Percentiles rank a stretch among this genome's conserved stretches.
These are phyloP conservation scores for Blastomyces percursus DNA, from an alignment of 2,329 filamentous ascomycete genomes.

Conservation along the genomic window DNA sequence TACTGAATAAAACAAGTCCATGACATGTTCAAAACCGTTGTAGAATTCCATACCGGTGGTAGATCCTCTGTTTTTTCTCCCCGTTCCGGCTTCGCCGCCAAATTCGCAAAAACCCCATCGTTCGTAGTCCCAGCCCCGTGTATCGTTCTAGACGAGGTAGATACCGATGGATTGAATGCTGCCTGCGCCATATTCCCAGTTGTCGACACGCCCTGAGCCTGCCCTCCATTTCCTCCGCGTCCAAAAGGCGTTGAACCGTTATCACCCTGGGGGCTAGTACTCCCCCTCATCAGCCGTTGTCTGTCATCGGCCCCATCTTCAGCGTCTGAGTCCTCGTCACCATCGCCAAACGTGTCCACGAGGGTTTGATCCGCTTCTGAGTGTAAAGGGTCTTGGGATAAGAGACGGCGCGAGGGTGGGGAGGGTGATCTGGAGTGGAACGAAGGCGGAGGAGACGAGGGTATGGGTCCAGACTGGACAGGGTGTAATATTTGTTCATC, in stretches of 20 bases:
- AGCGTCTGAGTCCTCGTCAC: conserved; percentile 59
- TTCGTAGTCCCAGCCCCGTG: conserved; percentile 46
- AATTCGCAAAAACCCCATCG: conserved; percentile 92
- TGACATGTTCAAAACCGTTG: neutral
- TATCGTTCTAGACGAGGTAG: conserved; percentile 24
- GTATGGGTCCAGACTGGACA: conserved; percentile 23
- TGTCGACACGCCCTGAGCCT: conserved; percentile 29
- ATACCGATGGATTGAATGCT: conserved; percentile 33
- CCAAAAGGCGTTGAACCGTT: conserved; percentile 8
- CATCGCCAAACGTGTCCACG: conserved; percentile 83
- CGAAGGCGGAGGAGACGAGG: conserved; percentile 52
- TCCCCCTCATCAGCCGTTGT: conserved; percentile 68
- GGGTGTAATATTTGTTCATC: conserved; percentile 23
- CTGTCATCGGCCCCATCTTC: conserved; percentile 69
- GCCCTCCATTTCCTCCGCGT: conserved; percentile 14
- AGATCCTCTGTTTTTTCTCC: conserved; percentile 77
- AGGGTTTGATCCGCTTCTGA: conserved; percentile 65
- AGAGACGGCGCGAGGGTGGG: conserved; percentile 39
- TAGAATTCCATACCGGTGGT: conserved; percentile 62
- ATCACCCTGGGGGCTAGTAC: neutral
- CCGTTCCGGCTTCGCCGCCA: conserved; percentile 78
- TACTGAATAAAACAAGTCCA: neutral
- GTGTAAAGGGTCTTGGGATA: conserved; percentile 41
- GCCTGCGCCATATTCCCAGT: conserved; percentile 45
- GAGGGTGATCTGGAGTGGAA: conserved; percentile 80